Percentiles rank a stretch among this genome's conserved stretches.
Evolutionary conservation across 1,284 basidiomycete genomes (phyloP).

Genomic region (Afroboletus lepidellus): DNA sequence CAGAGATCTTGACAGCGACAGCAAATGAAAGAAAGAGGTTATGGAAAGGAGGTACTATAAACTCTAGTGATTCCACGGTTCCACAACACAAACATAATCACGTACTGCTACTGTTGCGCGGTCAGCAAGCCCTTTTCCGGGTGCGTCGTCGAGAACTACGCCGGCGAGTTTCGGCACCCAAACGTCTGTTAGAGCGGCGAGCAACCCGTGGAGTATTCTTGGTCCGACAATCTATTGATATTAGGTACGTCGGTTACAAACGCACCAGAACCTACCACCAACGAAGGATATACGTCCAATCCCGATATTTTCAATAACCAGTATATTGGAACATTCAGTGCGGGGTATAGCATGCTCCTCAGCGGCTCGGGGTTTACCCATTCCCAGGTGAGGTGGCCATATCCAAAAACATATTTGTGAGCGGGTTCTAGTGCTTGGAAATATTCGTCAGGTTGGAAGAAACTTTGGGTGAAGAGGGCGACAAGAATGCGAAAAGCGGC

Average conservation of each 20-base stretch:
- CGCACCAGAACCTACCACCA: conserved; percentile 25
- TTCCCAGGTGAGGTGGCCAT: conserved; percentile 95
- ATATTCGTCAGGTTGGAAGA: conserved; percentile 98
- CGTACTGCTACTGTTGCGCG: conserved; percentile 62
- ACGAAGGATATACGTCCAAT: conserved; percentile 27
- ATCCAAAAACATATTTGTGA: conserved; percentile 85
- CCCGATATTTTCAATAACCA: conserved; percentile 59
- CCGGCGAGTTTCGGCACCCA: conserved; percentile 66
- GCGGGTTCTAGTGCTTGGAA: conserved; percentile 95
- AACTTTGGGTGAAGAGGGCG: conserved; percentile 75
- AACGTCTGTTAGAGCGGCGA: conserved; percentile 84
- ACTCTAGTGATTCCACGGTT: neutral
- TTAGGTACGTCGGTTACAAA: conserved; percentile 4
- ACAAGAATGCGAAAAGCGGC: conserved; percentile 53
- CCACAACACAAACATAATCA: conserved; percentile 13
- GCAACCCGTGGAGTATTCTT: conserved; percentile 73
- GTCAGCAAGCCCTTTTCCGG: conserved; percentile 28
- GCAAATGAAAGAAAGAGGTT: conserved; percentile 83
- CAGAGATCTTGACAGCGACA: conserved; percentile 84
- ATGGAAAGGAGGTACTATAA: conserved; percentile 77
- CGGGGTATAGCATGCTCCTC: conserved; percentile 71
- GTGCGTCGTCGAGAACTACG: conserved; percentile 56
- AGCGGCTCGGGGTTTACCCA: conserved; percentile 76
- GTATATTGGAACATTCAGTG: conserved; percentile 78
- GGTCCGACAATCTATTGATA: conserved; percentile 61